Conservation (phyloP, 495 filamentous ascomycete genomes). For the Neurospora tetrasperma region DNA sequence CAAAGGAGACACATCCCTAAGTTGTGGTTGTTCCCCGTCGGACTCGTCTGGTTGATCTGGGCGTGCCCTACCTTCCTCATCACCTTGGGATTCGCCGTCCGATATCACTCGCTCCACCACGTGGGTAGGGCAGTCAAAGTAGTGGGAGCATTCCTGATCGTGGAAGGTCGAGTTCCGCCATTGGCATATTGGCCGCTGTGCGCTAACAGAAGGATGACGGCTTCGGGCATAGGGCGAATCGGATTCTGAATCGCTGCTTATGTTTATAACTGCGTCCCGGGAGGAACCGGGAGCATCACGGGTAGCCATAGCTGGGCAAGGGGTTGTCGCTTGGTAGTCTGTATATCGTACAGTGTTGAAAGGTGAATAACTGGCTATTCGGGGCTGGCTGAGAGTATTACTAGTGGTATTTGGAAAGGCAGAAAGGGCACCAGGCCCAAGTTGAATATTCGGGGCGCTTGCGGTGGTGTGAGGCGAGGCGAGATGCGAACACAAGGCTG, state of each 20-base stretch:
- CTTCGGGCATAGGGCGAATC: neutral
- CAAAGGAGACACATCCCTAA: conserved; percentile 8
- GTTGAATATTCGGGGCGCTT: neutral
- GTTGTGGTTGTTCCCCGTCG: neutral
- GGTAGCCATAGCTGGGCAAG: conserved; percentile 16
- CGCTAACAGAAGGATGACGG: neutral
- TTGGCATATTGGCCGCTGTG: conserved; percentile 13
- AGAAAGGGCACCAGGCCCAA: neutral
- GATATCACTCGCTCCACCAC: conserved; percentile 19
- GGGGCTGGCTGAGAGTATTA: neutral
- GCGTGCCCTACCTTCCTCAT: neutral
- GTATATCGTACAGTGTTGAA: neutral
- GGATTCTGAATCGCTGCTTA: conserved; percentile 9
- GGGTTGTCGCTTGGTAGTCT: neutral
- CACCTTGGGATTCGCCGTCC: conserved; percentile 7
- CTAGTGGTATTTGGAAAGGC: neutral
- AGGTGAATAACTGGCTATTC: neutral
- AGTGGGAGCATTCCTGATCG: conserved; percentile 33
- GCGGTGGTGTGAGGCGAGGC: neutral
- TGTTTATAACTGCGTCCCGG: conserved; percentile 3
- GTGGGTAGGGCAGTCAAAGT: conserved; percentile 35
- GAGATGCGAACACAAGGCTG: neutral
- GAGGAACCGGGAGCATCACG: conserved; percentile 6
- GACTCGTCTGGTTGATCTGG: conserved; percentile 1
- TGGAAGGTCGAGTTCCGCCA: conserved; percentile 25